A percentile compares a stretch with the other conserved stretches of the same genome.
These are phyloP conservation scores for Clavispora carvajalis DNA, from an alignment of 805 yeast genomes.

Conservation along the genomic window DNA sequence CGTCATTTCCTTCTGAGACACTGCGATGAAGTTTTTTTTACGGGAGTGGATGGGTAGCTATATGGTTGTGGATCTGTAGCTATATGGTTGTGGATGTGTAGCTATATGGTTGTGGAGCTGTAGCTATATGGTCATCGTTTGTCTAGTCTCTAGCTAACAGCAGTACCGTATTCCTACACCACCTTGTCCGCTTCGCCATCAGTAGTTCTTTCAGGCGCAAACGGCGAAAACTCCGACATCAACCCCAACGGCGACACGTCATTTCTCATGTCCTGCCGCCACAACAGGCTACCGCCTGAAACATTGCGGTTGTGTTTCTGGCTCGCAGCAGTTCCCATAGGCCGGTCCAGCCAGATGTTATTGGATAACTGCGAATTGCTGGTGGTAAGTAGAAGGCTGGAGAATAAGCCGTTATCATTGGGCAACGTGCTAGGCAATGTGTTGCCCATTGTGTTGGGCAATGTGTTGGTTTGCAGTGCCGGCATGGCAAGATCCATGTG, in stretches of 20 bases:
- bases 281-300: conserved; percentile 10
- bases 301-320: conserved; percentile 10
- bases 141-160: too few relatives aligned
- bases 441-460: conserved; percentile 2
- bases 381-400: conserved; percentile 8
- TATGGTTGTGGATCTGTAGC: too few relatives aligned
- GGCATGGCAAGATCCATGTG: conserved; percentile 4
- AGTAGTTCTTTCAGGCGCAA: conserved; percentile 2
- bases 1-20: too few relatives aligned
- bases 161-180: too few relatives aligned
- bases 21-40: too few relatives aligned
- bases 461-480: not conserved
- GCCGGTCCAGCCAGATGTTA: conserved; percentile 16
- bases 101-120: too few relatives aligned
- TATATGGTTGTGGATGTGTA: too few relatives aligned
- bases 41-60: too few relatives aligned
- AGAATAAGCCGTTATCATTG: conserved; percentile 5
- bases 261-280: conserved; percentile 11
- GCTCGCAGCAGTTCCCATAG: conserved; percentile 1
- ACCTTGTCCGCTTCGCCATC: not conserved
- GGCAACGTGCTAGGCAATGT: not conserved
- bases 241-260: conserved; percentile 6
- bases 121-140: too few relatives aligned
- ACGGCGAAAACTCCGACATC: conserved; percentile 12
- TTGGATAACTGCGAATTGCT: conserved; percentile 3